A percentile compares a stretch with the other conserved stretches of the same genome.
These are phyloP conservation scores for Candida taoyuanica DNA, from an alignment of 805 yeast species.

Conservation along the genomic window DNA sequence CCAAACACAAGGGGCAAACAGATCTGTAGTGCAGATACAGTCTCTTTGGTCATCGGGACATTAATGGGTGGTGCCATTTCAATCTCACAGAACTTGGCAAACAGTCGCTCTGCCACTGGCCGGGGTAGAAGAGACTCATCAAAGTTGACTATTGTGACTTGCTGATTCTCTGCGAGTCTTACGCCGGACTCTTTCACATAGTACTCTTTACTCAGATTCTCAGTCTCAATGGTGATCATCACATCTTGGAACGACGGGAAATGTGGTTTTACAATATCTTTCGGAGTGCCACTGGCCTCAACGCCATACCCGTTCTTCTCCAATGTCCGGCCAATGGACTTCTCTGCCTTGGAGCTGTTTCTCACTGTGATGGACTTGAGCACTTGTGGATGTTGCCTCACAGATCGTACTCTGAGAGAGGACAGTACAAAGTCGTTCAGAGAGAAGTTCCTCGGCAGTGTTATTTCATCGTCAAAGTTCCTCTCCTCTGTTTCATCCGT, in stretches of 20 bases:
- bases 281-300: background rate
- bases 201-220: slow-evolving; percentile 3
- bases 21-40: slow-evolving; percentile 8
- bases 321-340: background rate
- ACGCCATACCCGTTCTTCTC: slow-evolving; percentile 1
- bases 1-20: slow-evolving; percentile 10
- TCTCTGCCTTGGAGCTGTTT: background rate
- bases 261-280: background rate
- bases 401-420: slow-evolving; percentile 9
- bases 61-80: slow-evolving; percentile 1
- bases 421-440: slow-evolving; percentile 7
- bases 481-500: slow-evolving; percentile 6
- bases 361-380: slow-evolving; percentile 1
- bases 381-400: slow-evolving; percentile 3
- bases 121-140: slow-evolving; percentile 1
- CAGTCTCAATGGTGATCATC: slow-evolving; percentile 4
- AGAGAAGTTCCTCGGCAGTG: slow-evolving; percentile 7
- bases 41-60: background rate
- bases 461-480: slow-evolving; percentile 6
- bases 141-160: slow-evolving; percentile 5
- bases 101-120: slow-evolving; percentile 2
- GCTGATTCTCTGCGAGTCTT: slow-evolving; percentile 1
- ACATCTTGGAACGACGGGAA: slow-evolving; percentile 5
- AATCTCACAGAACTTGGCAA: slow-evolving; percentile 3
- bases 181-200: slow-evolving; percentile 7